Conservation (phyloP, 1,284 basidiomycete genomes). For the Ustilago bromivora region DNA sequence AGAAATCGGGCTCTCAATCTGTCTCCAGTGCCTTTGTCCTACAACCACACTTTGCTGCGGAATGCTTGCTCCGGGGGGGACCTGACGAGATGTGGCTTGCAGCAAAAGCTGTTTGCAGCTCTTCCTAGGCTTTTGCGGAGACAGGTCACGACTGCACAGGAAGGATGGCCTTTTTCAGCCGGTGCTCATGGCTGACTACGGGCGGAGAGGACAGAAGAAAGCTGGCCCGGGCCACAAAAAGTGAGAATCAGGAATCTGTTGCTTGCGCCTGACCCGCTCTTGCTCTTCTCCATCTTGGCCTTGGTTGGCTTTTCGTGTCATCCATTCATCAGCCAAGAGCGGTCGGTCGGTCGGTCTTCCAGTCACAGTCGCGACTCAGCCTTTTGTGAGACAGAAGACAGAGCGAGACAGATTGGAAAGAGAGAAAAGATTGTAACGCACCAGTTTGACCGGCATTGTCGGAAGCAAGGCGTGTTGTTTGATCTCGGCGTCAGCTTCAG, state of each 20-base stretch:
- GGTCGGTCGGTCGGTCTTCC: neutral
- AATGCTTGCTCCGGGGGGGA: neutral
- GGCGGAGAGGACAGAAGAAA: neutral
- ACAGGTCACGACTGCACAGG: neutral
- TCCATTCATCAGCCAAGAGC: neutral
- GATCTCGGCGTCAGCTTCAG: constrained; percentile 9
- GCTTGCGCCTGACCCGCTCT: too few species aligned
- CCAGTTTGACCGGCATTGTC: constrained; percentile 20
- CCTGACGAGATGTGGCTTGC: constrained; percentile 5
- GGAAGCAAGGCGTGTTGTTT: constrained; percentile 9
- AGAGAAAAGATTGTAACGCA: neutral
- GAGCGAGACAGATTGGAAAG: neutral
- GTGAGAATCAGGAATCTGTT: neutral
- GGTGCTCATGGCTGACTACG: neutral
- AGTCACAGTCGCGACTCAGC: neutral
- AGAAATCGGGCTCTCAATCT: too few species aligned
- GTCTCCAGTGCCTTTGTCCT: too few species aligned
- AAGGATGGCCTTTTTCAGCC: constrained; percentile 1
- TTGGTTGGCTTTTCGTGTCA: neutral
- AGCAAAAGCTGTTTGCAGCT: neutral
- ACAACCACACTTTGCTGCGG: neutral
- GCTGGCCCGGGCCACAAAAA: neutral
- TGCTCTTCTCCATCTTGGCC: neutral
- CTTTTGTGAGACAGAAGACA: neutral
- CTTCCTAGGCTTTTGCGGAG: neutral